Conservation (phyloP, 768 basidiomycete species). For the Suillus paluster region DNA sequence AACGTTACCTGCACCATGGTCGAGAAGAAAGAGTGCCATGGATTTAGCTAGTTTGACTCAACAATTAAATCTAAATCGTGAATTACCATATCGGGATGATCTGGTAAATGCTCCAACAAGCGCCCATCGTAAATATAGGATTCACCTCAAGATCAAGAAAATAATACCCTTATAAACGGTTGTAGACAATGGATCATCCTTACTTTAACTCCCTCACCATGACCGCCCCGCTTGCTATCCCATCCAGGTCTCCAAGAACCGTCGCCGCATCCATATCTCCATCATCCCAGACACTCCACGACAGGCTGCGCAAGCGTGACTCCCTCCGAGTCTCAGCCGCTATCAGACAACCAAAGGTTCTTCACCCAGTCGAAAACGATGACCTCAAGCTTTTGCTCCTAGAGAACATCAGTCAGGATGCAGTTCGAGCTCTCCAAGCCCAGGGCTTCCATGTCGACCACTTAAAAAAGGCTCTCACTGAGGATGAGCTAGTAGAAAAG, state of each 20-base stretch:
- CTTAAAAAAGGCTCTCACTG: slow-evolving; percentile 81
- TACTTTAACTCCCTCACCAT: slow-evolving; percentile 38
- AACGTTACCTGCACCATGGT: slow-evolving; percentile 96
- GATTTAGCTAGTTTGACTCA: not conserved
- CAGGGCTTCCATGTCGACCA: slow-evolving; percentile 95
- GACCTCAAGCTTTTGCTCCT: slow-evolving; percentile 82
- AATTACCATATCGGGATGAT: slow-evolving; percentile 13
- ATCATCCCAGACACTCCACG: slow-evolving; percentile 44
- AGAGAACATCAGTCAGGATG: slow-evolving; percentile 94
- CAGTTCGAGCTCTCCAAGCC: slow-evolving; percentile 75
- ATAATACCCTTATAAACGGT: slow-evolving; percentile 17
- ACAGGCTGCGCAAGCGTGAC: slow-evolving; percentile 47
- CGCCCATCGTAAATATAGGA: not conserved
- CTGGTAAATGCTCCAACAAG: not conserved
- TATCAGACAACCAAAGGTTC: slow-evolving; percentile 65
- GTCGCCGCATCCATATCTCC: slow-evolving; percentile 63
- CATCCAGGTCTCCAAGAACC: slow-evolving; percentile 28
- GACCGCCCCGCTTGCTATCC: slow-evolving; percentile 52
- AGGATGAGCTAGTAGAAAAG: slow-evolving; percentile 88
- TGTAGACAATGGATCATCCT: slow-evolving; percentile 17
- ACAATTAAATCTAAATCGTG: not conserved
- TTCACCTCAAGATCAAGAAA: not conserved
- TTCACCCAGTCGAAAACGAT: slow-evolving; percentile 84
- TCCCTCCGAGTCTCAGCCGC: slow-evolving; percentile 34
- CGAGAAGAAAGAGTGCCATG: slow-evolving; percentile 84